phyloP scores from a whole-genome alignment of 768 basidiomycete species.

The Suillus plorans region DNA sequence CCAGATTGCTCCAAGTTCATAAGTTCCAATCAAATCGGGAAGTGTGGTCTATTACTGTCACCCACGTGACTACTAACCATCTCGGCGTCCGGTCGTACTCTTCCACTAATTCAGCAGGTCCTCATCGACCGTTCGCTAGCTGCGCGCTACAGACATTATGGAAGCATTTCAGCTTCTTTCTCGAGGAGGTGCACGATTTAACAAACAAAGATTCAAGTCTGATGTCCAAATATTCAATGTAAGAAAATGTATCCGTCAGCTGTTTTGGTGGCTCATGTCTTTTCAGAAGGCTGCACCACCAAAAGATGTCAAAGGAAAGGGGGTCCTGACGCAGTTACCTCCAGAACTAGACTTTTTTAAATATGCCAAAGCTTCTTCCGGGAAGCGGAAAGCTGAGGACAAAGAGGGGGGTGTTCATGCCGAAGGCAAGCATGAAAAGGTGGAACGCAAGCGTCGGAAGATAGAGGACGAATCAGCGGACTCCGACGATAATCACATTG shows the following conservation, averaged over 20 bases:
- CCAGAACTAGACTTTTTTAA: constrained; percentile 90
- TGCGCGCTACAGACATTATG: constrained; percentile 40
- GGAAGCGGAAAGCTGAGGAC: constrained; percentile 49
- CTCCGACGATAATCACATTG: constrained; percentile 21
- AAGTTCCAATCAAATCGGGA: neutral
- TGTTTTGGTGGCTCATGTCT: constrained; percentile 6
- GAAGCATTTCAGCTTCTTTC: constrained; percentile 91
- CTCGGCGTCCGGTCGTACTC: neutral
- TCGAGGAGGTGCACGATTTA: constrained; percentile 78
- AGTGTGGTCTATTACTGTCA: too few species aligned
- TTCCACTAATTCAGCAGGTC: neutral
- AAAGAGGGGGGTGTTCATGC: constrained; percentile 15
- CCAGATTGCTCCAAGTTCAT: neutral
- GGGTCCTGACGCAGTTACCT: constrained; percentile 51
- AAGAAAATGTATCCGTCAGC: constrained; percentile 17
- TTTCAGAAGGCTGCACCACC: constrained; percentile 24
- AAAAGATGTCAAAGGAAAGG: constrained; percentile 22
- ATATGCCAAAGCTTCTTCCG: constrained; percentile 59
- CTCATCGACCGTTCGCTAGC: neutral
- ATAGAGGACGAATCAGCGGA: constrained; percentile 25
- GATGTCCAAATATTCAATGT: constrained; percentile 77
- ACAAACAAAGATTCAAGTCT: constrained; percentile 69
- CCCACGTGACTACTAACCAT: neutral
- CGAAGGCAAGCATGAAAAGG: constrained; percentile 9
- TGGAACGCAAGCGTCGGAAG: constrained; percentile 29